Base-by-base conservation (phyloP, 768 basidiomycete species). In the Ramaria rubella region DNA sequence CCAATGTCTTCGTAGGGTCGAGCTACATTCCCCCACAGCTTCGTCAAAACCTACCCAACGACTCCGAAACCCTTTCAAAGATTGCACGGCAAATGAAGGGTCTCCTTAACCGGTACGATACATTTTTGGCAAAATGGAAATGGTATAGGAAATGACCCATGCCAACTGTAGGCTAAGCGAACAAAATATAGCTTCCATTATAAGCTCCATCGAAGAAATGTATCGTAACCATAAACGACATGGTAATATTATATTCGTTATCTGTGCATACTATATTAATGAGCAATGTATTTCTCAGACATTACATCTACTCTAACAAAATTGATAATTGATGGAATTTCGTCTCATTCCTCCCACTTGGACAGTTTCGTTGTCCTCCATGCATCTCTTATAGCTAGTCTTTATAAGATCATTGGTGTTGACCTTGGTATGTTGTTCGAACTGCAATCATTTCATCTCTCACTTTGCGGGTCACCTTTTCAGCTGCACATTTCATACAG, bases 311-410 rank as follows among this genome's bases (percentile, higher is more conserved):
- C 81, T 5, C 66, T 94, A 44, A 90, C 91, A 5, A 78, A 72
- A 3, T 73, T 96, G 49, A 81, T 95, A 51, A 80, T 93, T 48
- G 78, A 85, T 55, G 84, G 86, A 42, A 89, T 94, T 53, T 82
- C 90, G 3, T 79, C 85, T 17, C 89, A 89, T 67, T 82, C 88
- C 0, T 84, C 86, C 26, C 76, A 90, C 3, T 77, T 96, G 40
- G 93, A 95, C 67, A 90, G 90, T 5, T 94, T 90, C 63, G 90
- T 96, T 42, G 84, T 90, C 11, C 76, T 96, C 1, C 83, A 95
- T 64, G 92, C 91, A 0, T 87, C 90, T 0, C 82, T 97, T 49
- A 80, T 95, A 29, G 83, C 89, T 2, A 81, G 83, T 55, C 70
- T 97, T 44, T 82, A 94, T 69, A 87, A 85, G 67, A 74, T 90